These are phyloP conservation scores for Thelonectria rubi DNA, from an alignment of 2,329 filamentous ascomycete species.

Conservation along the genomic window DNA sequence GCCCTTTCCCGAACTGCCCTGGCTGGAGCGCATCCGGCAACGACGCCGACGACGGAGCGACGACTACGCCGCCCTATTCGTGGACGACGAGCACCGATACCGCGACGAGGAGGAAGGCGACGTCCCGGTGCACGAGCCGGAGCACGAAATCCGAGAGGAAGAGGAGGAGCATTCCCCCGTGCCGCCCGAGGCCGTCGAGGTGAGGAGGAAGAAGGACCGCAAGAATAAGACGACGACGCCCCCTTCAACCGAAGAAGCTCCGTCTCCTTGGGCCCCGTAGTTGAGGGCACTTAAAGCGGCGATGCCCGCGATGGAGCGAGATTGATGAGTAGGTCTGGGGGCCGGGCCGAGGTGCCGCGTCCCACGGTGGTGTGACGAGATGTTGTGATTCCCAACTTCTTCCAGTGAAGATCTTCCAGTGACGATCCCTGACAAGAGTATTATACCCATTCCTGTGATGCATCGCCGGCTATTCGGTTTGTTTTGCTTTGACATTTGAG, in stretches of 20 bases:
- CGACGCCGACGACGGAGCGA: conserved; percentile 21
- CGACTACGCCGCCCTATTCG: conserved; percentile 35
- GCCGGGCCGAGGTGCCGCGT: not conserved
- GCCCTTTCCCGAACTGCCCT: conserved; percentile 49
- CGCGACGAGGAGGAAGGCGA: conserved; percentile 41
- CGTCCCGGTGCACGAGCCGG: conserved; percentile 10
- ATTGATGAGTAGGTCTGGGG: not conserved
- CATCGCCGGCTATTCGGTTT: conserved; percentile 1
- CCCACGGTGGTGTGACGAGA: not conserved
- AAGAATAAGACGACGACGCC: conserved; percentile 39
- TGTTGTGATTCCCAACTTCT: conserved; percentile 14
- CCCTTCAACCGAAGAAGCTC: conserved; percentile 32
- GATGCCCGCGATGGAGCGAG: not conserved
- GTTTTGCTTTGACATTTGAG: not conserved
- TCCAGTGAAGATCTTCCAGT: conserved; percentile 1
- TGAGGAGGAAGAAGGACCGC: conserved; percentile 35
- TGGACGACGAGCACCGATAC: conserved; percentile 40
- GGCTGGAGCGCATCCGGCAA: conserved; percentile 40
- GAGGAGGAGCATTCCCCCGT: conserved; percentile 15
- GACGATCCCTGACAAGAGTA: conserved; percentile 17
- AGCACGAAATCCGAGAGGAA: conserved; percentile 8
- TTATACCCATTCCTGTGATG: conserved; percentile 25
- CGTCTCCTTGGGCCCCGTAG: conserved; percentile 31
- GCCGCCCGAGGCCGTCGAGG: conserved; percentile 36
- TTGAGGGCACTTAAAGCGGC: not conserved